Conservation (phyloP, 2,329 filamentous ascomycete genomes). For the Periglandula ipomoeae region DNA sequence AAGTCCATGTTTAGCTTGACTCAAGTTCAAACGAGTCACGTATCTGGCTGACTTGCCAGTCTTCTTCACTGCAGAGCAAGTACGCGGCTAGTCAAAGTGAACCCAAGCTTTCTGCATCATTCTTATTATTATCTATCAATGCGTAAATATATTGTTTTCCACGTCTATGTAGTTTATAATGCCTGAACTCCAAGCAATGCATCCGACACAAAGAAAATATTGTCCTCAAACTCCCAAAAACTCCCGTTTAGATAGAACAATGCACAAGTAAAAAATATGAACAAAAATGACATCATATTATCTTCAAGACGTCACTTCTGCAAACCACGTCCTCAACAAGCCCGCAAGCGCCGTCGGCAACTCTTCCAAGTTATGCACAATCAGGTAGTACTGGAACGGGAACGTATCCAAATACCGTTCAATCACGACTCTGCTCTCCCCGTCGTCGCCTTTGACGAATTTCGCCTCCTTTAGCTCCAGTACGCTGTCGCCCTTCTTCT, state of each 20-base stretch:
- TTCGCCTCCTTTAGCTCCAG: slow-evolving; percentile 81
- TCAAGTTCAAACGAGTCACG: too few species aligned
- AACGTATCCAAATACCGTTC: slow-evolving; percentile 91
- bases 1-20: too few species aligned
- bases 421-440: slow-evolving; percentile 64
- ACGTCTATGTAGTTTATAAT: not conserved
- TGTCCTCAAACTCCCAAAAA: not conserved
- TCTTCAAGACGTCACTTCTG: slow-evolving; percentile 46
- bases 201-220: not conserved
- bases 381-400: slow-evolving; percentile 93
- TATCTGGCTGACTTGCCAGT: too few species aligned
- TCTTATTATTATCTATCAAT: not conserved
- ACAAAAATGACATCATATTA: not conserved
- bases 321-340: slow-evolving; percentile 92
- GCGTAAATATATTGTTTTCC: not conserved
- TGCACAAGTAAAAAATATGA: slow-evolving; percentile 1
- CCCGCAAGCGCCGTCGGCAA: slow-evolving; percentile 81
- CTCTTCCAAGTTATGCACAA: slow-evolving; percentile 86
- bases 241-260: too few species aligned
- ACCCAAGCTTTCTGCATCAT: too few species aligned
- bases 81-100: too few species aligned
- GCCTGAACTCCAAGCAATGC: slow-evolving; percentile 4
- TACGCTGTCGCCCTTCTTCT: slow-evolving; percentile 54
- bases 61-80: too few species aligned
- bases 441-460: slow-evolving; percentile 57